Evolutionary conservation across 371 early-diverging fungal genomes (phyloP), one percentile per base, ranked within the genome.

Genomic region (Gilbertella persicaria): DNA sequence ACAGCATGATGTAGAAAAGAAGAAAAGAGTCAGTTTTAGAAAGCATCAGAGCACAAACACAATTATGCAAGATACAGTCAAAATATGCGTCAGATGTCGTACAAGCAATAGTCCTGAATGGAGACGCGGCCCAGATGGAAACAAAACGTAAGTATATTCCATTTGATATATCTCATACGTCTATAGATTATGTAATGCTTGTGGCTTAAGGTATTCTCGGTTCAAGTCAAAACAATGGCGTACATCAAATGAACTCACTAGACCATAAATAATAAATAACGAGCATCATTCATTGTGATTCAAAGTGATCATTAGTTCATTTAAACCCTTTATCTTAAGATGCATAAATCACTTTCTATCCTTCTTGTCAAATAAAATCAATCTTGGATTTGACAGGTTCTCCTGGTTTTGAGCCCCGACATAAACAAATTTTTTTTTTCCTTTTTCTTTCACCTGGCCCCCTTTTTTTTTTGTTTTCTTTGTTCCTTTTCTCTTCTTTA

Each of bases 81-180:
- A 85, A 50, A 52, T 68, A 4, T 89, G 90, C 43, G 79, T 79
- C 48, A 80, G 82, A 53, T 90, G 90, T 61, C 78, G 78, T 25
- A 88, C 89, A 5, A 83, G 69, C 28, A 72, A 76, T 26, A 88
- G 89, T 33, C 90, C 89, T 24, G 90, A 90, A 58, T 90, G 90
- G 90, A 77, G 90, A 39, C 75, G 85, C 40, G 90, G 90, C 9
- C 90, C 88, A 20, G 82, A 81, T 26, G 90, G 90, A n/a, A 85
- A 88, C 64, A 90, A 90, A 60, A 86, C 87, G 83, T 84, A 77
- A 69, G 78, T 68, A 14, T 8, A 43, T 17, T 14, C 43, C 30
- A 45, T n/a, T n/a, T n/a, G n/a, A 29, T 20, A 37, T 24, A 40
- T 19, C 19, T 21, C 14, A n/a, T 37, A 5, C n/a, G n/a, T 20